Percentiles rank a stretch among this genome's conserved stretches.
Evolutionary conservation across 495 filamentous ascomycete species (phyloP).

Genomic region (Hypomontagnella submonticulosa): DNA sequence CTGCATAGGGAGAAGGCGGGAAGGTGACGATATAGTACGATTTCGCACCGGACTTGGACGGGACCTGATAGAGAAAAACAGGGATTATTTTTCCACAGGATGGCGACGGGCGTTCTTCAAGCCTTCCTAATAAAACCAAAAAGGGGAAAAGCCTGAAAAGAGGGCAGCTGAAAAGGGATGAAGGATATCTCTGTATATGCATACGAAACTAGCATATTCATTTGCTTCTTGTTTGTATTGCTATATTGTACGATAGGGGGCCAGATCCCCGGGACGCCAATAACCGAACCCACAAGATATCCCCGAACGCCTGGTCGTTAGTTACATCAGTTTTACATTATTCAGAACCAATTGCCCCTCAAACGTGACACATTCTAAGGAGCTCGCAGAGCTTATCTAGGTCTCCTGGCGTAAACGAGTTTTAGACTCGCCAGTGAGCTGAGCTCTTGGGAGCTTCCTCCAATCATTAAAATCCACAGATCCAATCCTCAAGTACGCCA

Average conservation of each 20-base stretch:
- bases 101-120: background rate
- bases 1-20: too few species aligned
- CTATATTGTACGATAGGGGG: slow-evolving; percentile 19
- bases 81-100: background rate
- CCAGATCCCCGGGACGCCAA: slow-evolving; percentile 2
- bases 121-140: too few species aligned
- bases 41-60: too few species aligned
- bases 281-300: slow-evolving; percentile 10
- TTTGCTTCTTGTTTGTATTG: slow-evolving; percentile 28
- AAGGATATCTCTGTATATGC: slow-evolving; percentile 5
- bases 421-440: too few species aligned
- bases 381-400: background rate
- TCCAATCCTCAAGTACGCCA: slow-evolving; percentile 11
- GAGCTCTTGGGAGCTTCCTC: background rate
- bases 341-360: slow-evolving; percentile 8
- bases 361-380: background rate
- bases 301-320: slow-evolving; percentile 14
- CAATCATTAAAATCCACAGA: slow-evolving; percentile 14
- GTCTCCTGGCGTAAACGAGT: too few species aligned
- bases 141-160: too few species aligned
- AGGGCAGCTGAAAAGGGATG: background rate
- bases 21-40: too few species aligned
- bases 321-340: slow-evolving; percentile 5
- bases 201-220: slow-evolving; percentile 12
- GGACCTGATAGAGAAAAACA: background rate